phyloP scores from a whole-genome alignment of 768 basidiomycete species.

The Auriscalpium microsporum region DNA sequence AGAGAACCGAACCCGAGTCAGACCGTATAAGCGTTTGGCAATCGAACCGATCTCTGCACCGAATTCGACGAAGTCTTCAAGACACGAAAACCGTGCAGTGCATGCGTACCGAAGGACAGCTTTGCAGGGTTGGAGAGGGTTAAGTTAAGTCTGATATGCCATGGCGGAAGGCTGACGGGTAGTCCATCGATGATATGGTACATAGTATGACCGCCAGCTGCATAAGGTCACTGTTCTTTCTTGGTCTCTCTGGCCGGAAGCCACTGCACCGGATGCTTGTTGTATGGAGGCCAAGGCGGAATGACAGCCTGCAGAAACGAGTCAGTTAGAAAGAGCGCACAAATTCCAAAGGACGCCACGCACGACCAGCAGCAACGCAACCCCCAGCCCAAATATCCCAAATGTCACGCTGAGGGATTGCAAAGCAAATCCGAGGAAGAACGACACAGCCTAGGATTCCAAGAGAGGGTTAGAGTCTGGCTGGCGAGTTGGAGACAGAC shows the following conservation, averaged over 20 bases:
- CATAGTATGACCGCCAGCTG: too few relatives aligned
- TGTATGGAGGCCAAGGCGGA: slow-evolving; percentile 66
- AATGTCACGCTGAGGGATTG: slow-evolving; percentile 52
- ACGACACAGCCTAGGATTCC: slow-evolving; percentile 38
- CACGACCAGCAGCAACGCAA: slow-evolving; percentile 11
- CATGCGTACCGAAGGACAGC: too few relatives aligned
- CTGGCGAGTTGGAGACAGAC: slow-evolving; percentile 13
- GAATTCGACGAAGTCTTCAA: too few relatives aligned
- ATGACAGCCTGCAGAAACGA: slow-evolving; percentile 38
- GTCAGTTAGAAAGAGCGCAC: background rate
- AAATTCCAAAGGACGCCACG: slow-evolving; percentile 12
- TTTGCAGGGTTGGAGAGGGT: too few relatives aligned
- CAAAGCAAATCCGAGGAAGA: slow-evolving; percentile 46
- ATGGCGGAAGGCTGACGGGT: too few relatives aligned
- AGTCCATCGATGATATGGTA: too few relatives aligned
- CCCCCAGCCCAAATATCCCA: slow-evolving; percentile 31
- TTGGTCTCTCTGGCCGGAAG: slow-evolving; percentile 30
- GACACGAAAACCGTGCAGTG: too few relatives aligned
- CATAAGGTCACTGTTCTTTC: slow-evolving; percentile 17
- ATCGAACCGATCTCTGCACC: too few relatives aligned
- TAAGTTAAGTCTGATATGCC: too few relatives aligned
- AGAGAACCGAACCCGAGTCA: too few relatives aligned
- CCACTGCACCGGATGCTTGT: slow-evolving; percentile 55
- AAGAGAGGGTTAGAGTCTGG: background rate
- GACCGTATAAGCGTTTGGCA: too few relatives aligned